These are phyloP conservation scores for Hygrophorus russula DNA, from an alignment of 768 basidiomycete genomes.

Conservation along the genomic window DNA sequence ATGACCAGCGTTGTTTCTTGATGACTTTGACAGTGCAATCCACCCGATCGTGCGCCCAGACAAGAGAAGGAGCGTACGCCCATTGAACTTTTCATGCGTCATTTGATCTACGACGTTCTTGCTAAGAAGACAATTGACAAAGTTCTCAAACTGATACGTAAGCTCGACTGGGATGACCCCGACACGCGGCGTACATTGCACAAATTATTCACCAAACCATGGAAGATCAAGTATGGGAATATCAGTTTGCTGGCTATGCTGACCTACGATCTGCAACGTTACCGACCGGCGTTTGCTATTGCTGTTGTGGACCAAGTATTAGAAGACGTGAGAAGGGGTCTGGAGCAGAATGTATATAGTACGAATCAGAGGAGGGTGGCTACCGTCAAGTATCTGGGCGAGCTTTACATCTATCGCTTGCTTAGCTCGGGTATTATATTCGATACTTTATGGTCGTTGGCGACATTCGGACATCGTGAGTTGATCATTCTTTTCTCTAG, in stretches of 20 bases:
- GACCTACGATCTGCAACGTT: constrained; percentile 88
- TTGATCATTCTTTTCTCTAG: constrained; percentile 10
- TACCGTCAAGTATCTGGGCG: constrained; percentile 89
- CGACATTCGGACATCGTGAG: constrained; percentile 94
- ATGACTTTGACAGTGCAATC: constrained; percentile 64
- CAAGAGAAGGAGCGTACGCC: constrained; percentile 77
- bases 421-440: constrained; percentile 85
- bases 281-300: constrained; percentile 82
- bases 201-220: constrained; percentile 93
- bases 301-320: constrained; percentile 89
- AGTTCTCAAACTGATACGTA: constrained; percentile 84
- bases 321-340: constrained; percentile 81
- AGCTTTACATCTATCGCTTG: constrained; percentile 93
- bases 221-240: constrained; percentile 93
- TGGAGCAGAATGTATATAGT: constrained; percentile 93
- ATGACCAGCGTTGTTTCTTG: background rate
- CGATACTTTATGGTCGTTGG: constrained; percentile 87
- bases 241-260: constrained; percentile 87
- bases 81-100: constrained; percentile 90
- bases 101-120: constrained; percentile 90
- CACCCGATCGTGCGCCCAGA: constrained; percentile 83
- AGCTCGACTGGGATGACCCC: constrained; percentile 90
- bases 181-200: constrained; percentile 52
- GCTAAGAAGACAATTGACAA: constrained; percentile 93
- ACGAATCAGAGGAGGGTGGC: constrained; percentile 90